Percentiles rank a stretch among this genome's conserved stretches.
Evolutionary conservation across 768 basidiomycete species (phyloP).

Genomic region (Termitomyces sp.): DNA sequence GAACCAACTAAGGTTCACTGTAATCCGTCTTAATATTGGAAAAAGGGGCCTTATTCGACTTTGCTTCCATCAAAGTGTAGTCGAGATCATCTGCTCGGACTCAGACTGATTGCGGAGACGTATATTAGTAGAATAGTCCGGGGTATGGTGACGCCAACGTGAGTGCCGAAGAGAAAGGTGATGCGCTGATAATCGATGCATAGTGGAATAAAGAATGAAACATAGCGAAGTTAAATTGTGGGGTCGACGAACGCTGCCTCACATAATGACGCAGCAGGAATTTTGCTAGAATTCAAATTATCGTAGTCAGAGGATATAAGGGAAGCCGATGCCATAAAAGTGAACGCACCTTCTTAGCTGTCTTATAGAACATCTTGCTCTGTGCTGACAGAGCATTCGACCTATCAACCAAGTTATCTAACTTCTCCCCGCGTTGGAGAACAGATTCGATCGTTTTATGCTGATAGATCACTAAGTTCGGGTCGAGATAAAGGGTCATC

Average conservation of each 20-base stretch:
- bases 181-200: conserved; percentile 2
- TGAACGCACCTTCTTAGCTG: conserved; percentile 86
- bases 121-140: conserved; percentile 10
- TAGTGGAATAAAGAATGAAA: conserved; percentile 12
- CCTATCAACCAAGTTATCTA: conserved; percentile 92
- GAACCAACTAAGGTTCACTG: background rate
- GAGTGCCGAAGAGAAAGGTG: background rate
- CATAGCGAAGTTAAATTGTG: background rate
- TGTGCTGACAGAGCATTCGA: conserved; percentile 84
- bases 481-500: background rate
- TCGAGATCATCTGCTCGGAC: background rate
- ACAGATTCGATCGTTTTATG: conserved; percentile 99
- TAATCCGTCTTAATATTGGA: background rate
- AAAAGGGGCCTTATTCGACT: background rate
- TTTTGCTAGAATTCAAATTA: conserved; percentile 84
- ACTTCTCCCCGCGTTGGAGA: conserved; percentile 90
- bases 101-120: background rate
- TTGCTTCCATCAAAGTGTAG: background rate
- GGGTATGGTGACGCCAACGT: conserved; percentile 6
- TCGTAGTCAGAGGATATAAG: background rate
- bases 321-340: background rate
- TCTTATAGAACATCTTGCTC: conserved; percentile 99
- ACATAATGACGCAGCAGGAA: conserved; percentile 89
- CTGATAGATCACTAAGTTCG: conserved; percentile 31
- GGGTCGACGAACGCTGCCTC: conserved; percentile 10